Conservation (phyloP, 306 rosid species). For the Vigna reflexopilosa region DNA sequence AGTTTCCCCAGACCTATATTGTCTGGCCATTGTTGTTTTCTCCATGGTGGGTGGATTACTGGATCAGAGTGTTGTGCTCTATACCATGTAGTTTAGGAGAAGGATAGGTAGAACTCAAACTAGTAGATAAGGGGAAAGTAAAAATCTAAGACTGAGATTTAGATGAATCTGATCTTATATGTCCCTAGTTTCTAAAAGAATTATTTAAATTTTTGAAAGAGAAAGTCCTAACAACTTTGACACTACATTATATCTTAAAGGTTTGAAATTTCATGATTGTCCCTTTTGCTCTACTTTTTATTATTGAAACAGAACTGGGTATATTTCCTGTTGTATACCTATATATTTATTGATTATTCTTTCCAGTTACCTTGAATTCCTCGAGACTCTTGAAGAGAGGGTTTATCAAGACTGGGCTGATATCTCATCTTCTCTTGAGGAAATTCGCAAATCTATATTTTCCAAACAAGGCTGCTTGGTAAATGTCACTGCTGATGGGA, state of each 20-base stretch:
- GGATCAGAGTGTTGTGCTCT: not conserved
- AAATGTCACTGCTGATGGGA: slow-evolving; percentile 84
- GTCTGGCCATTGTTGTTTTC: not conserved
- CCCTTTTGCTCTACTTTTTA: slow-evolving; percentile 22
- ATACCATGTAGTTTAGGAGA: not conserved
- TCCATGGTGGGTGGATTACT: not conserved
- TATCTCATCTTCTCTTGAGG: slow-evolving; percentile 90
- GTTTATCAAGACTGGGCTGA: slow-evolving; percentile 87
- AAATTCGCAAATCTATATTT: slow-evolving; percentile 79
- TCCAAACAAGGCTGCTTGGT: slow-evolving; percentile 80
- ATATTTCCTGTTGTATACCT: slow-evolving; percentile 32
- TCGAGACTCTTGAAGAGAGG: slow-evolving; percentile 79
- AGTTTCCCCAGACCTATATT: not conserved
- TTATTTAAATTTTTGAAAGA: slow-evolving; percentile 5
- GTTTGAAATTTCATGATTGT: slow-evolving; percentile 26
- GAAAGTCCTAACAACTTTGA: not conserved
- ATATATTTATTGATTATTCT: slow-evolving; percentile 37
- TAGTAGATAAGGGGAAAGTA: not conserved
- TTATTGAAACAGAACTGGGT: slow-evolving; percentile 8
- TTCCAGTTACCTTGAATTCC: slow-evolving; percentile 88
- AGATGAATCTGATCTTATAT: not conserved
- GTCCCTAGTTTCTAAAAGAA: not conserved
- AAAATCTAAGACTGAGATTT: not conserved
- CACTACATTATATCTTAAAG: slow-evolving; percentile 21
- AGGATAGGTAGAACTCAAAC: not conserved